A percentile compares a stretch with the other conserved stretches of the same genome.
phyloP scores from a whole-genome alignment of 1,284 basidiomycete genomes.

The Melanopsichium pennsylvanicum region DNA sequence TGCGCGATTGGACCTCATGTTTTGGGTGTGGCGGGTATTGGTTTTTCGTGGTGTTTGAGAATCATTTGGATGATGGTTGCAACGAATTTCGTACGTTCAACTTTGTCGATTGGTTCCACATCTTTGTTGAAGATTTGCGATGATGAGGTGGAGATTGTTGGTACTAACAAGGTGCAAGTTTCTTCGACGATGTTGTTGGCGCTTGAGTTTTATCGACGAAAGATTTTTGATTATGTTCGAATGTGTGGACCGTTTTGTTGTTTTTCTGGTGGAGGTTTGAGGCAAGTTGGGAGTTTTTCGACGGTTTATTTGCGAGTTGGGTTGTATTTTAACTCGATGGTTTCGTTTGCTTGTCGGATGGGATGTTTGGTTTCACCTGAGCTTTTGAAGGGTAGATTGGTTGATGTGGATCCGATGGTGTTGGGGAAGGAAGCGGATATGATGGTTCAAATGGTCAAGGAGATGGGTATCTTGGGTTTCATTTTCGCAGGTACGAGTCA shows the following conservation, averaged over 20 bases:
- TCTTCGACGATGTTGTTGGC: constrained; percentile 12
- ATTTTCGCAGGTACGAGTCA: constrained; percentile 21
- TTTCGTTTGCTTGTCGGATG: constrained; percentile 14
- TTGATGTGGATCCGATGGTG: constrained; percentile 7
- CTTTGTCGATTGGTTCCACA: not conserved
- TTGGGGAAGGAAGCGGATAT: constrained; percentile 28
- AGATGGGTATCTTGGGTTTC: constrained; percentile 33
- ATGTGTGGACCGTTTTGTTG: constrained; percentile 40
- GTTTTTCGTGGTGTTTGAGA: constrained; percentile 33
- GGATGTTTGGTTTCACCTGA: constrained; percentile 25
- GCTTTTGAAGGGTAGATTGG: not conserved
- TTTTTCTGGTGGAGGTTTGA: constrained; percentile 26
- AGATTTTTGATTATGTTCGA: constrained; percentile 41
- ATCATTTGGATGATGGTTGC: constrained; percentile 28
- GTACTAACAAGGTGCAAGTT: no score
- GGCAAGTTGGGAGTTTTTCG: constrained; percentile 10
- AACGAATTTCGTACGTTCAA: not conserved
- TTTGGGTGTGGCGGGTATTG: constrained; percentile 25
- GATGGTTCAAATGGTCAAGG: constrained; percentile 18
- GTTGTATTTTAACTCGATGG: constrained; percentile 31
- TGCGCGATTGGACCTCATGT: constrained; percentile 39
- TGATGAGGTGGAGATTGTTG: no score
- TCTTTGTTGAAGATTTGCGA: no score
- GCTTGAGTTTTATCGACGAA: constrained; percentile 39
- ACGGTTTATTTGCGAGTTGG: constrained; percentile 30